These are phyloP conservation scores for Vitis amurensis DNA, from an alignment of 164 flowering plant genomes.

Conservation along the genomic window DNA sequence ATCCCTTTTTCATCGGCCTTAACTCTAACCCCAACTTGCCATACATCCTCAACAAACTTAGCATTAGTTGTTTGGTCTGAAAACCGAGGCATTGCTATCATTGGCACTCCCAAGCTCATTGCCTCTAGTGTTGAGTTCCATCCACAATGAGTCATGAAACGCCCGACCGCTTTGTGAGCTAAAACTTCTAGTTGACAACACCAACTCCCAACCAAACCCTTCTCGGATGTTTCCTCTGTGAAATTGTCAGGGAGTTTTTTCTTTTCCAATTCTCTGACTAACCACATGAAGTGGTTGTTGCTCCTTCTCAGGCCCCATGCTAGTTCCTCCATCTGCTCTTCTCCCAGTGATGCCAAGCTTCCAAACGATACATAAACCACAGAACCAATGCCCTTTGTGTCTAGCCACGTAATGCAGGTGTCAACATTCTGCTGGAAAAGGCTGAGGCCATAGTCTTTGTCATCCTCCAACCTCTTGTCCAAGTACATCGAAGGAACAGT, in stretches of 20 bases:
- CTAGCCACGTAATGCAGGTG: slow-evolving; percentile 26
- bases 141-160: slow-evolving; percentile 59
- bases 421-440: no score
- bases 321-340: slow-evolving; percentile 35
- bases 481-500: slow-evolving; percentile 39
- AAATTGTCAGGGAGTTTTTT: slow-evolving; percentile 40
- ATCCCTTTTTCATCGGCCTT: slow-evolving; percentile 35
- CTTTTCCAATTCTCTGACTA: slow-evolving; percentile 36
- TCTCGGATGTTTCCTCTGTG: slow-evolving; percentile 18
- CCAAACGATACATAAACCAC: slow-evolving; percentile 50
- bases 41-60: slow-evolving; percentile 44
- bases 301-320: slow-evolving; percentile 22
- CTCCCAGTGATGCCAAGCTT: slow-evolving; percentile 26
- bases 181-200: slow-evolving; percentile 43
- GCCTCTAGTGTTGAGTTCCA: slow-evolving; percentile 59
- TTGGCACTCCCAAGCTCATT: slow-evolving; percentile 53
- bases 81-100: slow-evolving; percentile 53
- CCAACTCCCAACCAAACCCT: slow-evolving; percentile 50
- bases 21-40: slow-evolving; percentile 45
- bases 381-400: slow-evolving; percentile 20
- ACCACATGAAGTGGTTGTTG: slow-evolving; percentile 37
- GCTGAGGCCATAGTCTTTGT: no score
- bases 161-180: slow-evolving; percentile 43
- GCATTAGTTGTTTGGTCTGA: slow-evolving; percentile 53
- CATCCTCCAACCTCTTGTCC: no score